These are phyloP conservation scores for Scutellospora calospora DNA, from an alignment of 371 early-diverging fungal species.

Conservation along the genomic window DNA sequence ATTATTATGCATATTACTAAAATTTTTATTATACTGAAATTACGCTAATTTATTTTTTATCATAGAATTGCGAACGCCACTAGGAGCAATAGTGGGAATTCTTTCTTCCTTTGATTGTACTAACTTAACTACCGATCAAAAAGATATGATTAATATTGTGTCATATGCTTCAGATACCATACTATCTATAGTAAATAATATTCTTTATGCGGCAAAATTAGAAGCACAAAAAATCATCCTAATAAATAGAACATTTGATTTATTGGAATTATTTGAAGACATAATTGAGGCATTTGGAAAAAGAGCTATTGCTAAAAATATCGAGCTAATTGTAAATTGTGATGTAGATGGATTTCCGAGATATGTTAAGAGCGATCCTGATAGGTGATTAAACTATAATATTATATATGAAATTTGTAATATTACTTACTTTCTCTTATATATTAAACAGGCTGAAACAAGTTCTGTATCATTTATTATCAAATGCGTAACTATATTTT, in stretches of 20 bases:
- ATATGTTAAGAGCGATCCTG: no score
- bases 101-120: slow-evolving; percentile 53
- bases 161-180: slow-evolving; percentile 54
- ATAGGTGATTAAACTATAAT: neutral
- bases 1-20: neutral
- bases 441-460: slow-evolving; percentile 29
- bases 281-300: slow-evolving; percentile 54
- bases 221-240: no score
- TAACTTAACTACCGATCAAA: slow-evolving; percentile 52
- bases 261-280: slow-evolving; percentile 59
- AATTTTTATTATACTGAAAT: neutral
- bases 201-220: slow-evolving; percentile 64
- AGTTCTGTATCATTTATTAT: slow-evolving; percentile 27
- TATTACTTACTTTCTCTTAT: neutral
- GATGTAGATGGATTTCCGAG: slow-evolving; percentile 45
- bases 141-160: slow-evolving; percentile 56
- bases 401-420: neutral
- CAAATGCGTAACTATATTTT: slow-evolving; percentile 19
- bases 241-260: no score
- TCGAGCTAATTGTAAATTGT: slow-evolving; percentile 49
- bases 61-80: slow-evolving; percentile 56
- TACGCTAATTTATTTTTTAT: neutral
- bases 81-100: slow-evolving; percentile 54
- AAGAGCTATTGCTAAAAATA: slow-evolving; percentile 49
- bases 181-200: slow-evolving; percentile 63